These are phyloP conservation scores for Terfezia boudieri DNA, from an alignment of 495 filamentous ascomycete genomes.

Conservation along the genomic window DNA sequence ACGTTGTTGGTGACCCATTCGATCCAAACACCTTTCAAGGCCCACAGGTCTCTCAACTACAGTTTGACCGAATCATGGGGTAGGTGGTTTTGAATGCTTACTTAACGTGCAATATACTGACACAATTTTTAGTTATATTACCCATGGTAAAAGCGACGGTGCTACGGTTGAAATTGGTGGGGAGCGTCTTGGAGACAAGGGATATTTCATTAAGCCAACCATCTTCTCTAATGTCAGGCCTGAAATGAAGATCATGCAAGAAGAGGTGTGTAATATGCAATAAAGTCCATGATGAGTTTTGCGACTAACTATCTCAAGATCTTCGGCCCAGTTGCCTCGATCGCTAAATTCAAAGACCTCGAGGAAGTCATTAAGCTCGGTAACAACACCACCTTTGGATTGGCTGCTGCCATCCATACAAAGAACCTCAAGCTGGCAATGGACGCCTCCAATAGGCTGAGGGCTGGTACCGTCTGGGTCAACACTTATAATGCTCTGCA, in stretches of 20 bases:
- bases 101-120: neutral
- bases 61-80: slow-evolving; percentile 95
- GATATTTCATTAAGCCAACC: slow-evolving; percentile 96
- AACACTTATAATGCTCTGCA: slow-evolving; percentile 79
- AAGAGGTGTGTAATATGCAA: slow-evolving; percentile 29
- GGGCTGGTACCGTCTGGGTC: slow-evolving; percentile 88
- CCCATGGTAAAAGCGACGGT: slow-evolving; percentile 67
- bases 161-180: slow-evolving; percentile 72
- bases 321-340: slow-evolving; percentile 83
- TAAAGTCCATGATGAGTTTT: neutral
- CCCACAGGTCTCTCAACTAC: slow-evolving; percentile 81
- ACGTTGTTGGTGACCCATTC: slow-evolving; percentile 89
- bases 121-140: slow-evolving; percentile 38
- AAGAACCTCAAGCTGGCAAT: slow-evolving; percentile 81
- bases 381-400: slow-evolving; percentile 68
- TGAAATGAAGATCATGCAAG: slow-evolving; percentile 96
- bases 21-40: slow-evolving; percentile 78
- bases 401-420: slow-evolving; percentile 86
- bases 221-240: slow-evolving; percentile 76
- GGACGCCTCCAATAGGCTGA: slow-evolving; percentile 57
- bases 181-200: slow-evolving; percentile 67
- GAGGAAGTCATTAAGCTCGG: slow-evolving; percentile 62
- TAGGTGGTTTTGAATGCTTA: neutral
- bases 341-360: slow-evolving; percentile 82
- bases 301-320: slow-evolving; percentile 25